Percentiles rank a stretch among this genome's conserved stretches.
These are phyloP conservation scores for Albophoma yamanashiensis DNA, from an alignment of 2,329 filamentous ascomycete genomes.

Conservation along the genomic window DNA sequence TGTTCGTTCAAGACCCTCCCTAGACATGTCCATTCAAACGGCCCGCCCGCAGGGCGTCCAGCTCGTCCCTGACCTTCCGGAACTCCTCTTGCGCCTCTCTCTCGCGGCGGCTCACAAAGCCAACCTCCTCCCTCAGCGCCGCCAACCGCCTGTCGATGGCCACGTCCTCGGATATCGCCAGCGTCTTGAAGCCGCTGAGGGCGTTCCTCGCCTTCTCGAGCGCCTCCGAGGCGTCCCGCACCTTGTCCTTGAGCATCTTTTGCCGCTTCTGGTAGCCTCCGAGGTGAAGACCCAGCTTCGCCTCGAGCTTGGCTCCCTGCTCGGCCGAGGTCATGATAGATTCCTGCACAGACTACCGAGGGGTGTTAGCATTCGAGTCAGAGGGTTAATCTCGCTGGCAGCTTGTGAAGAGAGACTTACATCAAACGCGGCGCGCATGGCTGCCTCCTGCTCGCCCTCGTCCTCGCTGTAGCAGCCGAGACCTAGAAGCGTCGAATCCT, in stretches of 20 bases:
- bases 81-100: slow-evolving; percentile 86
- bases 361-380: background rate
- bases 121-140: slow-evolving; percentile 70
- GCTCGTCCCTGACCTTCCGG: slow-evolving; percentile 63
- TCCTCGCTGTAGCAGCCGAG: slow-evolving; percentile 73
- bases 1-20: slow-evolving; percentile 1
- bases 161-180: slow-evolving; percentile 71
- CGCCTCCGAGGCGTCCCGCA: slow-evolving; percentile 61
- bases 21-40: slow-evolving; percentile 27
- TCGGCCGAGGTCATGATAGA: slow-evolving; percentile 65
- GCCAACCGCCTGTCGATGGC: slow-evolving; percentile 64
- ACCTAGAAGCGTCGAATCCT: slow-evolving; percentile 57
- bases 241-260: slow-evolving; percentile 70
- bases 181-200: slow-evolving; percentile 61
- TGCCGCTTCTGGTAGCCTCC: slow-evolving; percentile 85
- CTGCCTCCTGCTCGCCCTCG: slow-evolving; percentile 52
- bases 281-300: slow-evolving; percentile 79
- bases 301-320: slow-evolving; percentile 78
- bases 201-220: slow-evolving; percentile 64
- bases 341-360: slow-evolving; percentile 54
- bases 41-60: slow-evolving; percentile 44
- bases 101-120: slow-evolving; percentile 69
- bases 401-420: slow-evolving; percentile 31
- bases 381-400: background rate
- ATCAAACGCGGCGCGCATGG: slow-evolving; percentile 64